Evolutionary conservation across 2,329 filamentous ascomycete genomes (phyloP).

Genomic region (Fusarium sp.): DNA sequence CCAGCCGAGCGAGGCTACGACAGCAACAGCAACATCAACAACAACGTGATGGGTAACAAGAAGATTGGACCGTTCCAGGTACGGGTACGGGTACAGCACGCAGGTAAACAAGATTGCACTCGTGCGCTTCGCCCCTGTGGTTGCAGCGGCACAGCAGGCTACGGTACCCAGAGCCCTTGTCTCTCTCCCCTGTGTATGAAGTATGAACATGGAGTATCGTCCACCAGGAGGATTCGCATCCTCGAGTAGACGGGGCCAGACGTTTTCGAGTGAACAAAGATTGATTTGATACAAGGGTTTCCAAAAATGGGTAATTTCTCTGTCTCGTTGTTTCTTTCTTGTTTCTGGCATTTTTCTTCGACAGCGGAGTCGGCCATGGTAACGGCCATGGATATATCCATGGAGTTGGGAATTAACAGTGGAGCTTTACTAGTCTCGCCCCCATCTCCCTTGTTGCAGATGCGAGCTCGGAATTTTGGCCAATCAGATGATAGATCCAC

Average conservation of each 20-base stretch:
- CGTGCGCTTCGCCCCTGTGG: constrained; percentile 11
- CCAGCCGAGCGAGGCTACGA: neutral
- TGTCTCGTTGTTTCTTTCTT: neutral
- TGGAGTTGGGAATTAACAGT: constrained; percentile 13
- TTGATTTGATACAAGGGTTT: constrained; percentile 3
- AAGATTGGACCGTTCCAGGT: too few species aligned
- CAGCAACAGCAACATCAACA: too few species aligned
- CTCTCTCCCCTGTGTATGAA: neutral
- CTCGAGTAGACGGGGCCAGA: constrained; percentile 11
- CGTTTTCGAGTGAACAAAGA: neutral
- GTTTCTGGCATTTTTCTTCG: neutral
- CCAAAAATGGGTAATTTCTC: neutral
- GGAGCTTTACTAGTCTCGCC: constrained; percentile 3
- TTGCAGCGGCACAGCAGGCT: constrained; percentile 37
- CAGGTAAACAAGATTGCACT: constrained; percentile 32
- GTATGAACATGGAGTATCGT: constrained; percentile 2
- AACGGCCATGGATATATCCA: constrained; percentile 18
- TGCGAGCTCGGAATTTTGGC: neutral
- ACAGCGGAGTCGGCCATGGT: constrained; percentile 8
- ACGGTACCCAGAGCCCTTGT: constrained; percentile 36
- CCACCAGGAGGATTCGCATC: constrained; percentile 31
- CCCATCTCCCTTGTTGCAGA: constrained; percentile 11
- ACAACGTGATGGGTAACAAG: too few species aligned
- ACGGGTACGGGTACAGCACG: constrained; percentile 14
- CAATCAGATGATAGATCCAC: constrained; percentile 25